phyloP scores from a whole-genome alignment of 2,329 filamentous ascomycete species.

The Diaporthe australafricana region DNA sequence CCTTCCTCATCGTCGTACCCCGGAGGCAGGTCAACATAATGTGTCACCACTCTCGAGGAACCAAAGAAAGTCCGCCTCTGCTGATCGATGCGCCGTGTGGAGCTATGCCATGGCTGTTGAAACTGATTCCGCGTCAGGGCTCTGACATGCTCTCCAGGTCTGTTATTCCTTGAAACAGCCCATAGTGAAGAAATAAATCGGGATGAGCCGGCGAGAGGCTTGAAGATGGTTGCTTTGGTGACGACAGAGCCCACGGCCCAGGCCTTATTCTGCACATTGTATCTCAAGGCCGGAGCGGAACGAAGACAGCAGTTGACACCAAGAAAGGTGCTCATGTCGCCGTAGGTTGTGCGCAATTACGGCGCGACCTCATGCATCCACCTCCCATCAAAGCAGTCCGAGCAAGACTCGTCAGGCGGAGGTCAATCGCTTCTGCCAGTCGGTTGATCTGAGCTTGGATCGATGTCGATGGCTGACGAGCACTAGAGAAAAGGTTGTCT shows the following conservation, averaged over 20 bases:
- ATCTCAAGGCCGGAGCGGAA: constrained; percentile 40
- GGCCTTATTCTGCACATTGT: neutral
- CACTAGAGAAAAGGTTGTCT: constrained; percentile 1
- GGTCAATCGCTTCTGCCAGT: neutral
- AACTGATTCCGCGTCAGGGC: neutral
- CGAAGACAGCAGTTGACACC: constrained; percentile 44
- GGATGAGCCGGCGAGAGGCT: neutral
- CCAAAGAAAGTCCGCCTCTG: constrained; percentile 42
- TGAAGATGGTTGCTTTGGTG: neutral
- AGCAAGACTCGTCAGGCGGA: neutral
- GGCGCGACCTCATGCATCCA: constrained; percentile 39
- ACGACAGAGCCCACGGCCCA: neutral
- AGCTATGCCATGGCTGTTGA: constrained; percentile 17
- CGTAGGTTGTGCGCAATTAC: constrained; percentile 38
- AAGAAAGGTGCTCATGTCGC: constrained; percentile 44
- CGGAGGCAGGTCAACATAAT: constrained; percentile 68
- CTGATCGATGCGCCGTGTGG: neutral
- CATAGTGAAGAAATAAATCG: constrained; percentile 3
- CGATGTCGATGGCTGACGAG: neutral
- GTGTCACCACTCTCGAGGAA: constrained; percentile 52
- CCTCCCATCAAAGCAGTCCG: constrained; percentile 14
- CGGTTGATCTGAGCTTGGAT: neutral
- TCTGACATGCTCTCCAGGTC: neutral
- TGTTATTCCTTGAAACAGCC: neutral
- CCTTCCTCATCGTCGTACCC: constrained; percentile 67